Evolutionary conservation across 2,329 filamentous ascomycete genomes (phyloP).

Genomic region (Fonsecaea pugnacius): DNA sequence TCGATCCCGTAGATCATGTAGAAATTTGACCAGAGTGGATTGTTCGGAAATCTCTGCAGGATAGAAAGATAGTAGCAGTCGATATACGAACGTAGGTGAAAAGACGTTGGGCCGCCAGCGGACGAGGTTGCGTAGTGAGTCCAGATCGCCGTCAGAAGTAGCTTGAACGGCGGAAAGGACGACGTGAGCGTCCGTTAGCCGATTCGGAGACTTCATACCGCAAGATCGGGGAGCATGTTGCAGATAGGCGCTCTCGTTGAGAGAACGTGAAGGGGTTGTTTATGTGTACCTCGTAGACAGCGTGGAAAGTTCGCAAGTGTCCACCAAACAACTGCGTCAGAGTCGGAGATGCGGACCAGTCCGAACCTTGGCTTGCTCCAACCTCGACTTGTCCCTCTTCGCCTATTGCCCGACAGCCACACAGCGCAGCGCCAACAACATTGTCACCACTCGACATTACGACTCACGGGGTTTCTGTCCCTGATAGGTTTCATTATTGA

Average conservation of each 20-base stretch:
- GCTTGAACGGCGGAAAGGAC: conserved; percentile 63
- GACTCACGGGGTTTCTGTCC: conserved; percentile 17
- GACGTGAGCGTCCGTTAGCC: conserved; percentile 60
- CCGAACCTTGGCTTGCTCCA: conserved; percentile 2
- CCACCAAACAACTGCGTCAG: conserved; percentile 12
- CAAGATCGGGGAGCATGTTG: not conserved
- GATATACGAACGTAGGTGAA: conserved; percentile 59
- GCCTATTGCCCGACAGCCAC: not conserved
- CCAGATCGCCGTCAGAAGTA: conserved; percentile 59
- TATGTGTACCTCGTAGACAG: conserved; percentile 8
- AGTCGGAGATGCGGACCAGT: conserved; percentile 3
- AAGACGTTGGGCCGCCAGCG: conserved; percentile 52
- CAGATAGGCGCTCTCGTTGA: not conserved
- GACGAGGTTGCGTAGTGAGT: conserved; percentile 57
- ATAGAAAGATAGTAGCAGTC: conserved; percentile 65
- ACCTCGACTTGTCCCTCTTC: conserved; percentile 5
- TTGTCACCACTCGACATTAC: conserved; percentile 29
- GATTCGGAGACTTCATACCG: conserved; percentile 44
- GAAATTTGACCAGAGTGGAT: conserved; percentile 18
- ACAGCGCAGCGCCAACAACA: conserved; percentile 15
- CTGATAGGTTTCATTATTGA: conserved; percentile 29
- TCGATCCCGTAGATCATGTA: conserved; percentile 43
- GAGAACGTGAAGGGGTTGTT: not conserved
- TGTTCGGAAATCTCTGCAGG: conserved; percentile 61
- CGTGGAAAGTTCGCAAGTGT: conserved; percentile 12